Percentiles rank a stretch among this genome's conserved stretches.
These are phyloP conservation scores for Arthrobotrys sinensis DNA, from an alignment of 2,329 filamentous ascomycete genomes.

Conservation along the genomic window DNA sequence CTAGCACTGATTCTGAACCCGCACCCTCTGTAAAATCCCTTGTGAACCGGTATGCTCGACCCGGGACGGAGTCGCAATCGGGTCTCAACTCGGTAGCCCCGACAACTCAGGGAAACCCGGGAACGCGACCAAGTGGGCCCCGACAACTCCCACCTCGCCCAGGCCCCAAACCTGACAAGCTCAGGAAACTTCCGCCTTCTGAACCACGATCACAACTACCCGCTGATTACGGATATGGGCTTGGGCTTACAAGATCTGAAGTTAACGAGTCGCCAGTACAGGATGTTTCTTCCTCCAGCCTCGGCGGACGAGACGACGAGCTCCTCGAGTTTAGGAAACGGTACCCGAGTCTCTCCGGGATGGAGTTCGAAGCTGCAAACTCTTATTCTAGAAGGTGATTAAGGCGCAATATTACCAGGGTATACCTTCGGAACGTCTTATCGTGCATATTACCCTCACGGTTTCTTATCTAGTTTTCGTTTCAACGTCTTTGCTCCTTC, in stretches of 20 bases:
- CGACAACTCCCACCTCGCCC: conserved; percentile 50
- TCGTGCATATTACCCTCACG: conserved; percentile 24
- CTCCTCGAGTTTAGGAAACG: conserved; percentile 56
- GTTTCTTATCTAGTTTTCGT: conserved; percentile 30
- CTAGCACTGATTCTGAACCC: conserved; percentile 63
- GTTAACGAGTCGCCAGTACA: conserved; percentile 52
- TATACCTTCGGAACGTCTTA: conserved; percentile 31
- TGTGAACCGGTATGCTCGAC: conserved; percentile 59
- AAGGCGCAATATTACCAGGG: conserved; percentile 2
- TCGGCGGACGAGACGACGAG: conserved; percentile 48
- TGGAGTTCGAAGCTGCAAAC: conserved; percentile 41
- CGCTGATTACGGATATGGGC: conserved; percentile 37
- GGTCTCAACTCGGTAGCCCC: conserved; percentile 6
- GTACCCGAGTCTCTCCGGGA: conserved; percentile 58
- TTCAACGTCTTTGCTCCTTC: conserved; percentile 7
- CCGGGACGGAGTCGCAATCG: conserved; percentile 29
- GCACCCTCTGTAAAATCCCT: conserved; percentile 63
- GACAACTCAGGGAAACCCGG: not conserved
- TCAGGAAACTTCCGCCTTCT: conserved; percentile 38
- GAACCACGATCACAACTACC: conserved; percentile 33
- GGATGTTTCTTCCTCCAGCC: conserved; percentile 26
- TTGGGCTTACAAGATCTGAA: conserved; percentile 32
- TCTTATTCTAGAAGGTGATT: conserved; percentile 52
- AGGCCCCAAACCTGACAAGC: conserved; percentile 52
- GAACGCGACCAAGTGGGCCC: not conserved